Conservation (phyloP, 1,284 basidiomycete genomes). For the Pseudozyma thailandica region DNA sequence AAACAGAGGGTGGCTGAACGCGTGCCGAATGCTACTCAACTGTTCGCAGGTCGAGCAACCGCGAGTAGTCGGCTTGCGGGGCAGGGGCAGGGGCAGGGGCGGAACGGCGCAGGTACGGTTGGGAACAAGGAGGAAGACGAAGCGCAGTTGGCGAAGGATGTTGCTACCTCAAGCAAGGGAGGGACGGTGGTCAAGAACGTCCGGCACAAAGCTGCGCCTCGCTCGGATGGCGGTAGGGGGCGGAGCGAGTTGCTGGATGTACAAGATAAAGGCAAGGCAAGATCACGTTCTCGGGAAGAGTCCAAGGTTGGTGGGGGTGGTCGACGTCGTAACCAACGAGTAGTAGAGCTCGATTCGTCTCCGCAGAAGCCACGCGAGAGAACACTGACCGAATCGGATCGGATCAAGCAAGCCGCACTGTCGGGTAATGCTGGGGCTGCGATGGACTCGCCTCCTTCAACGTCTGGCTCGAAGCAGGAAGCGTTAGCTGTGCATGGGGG, state of each 20-base stretch:
- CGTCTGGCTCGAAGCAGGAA: too few relatives aligned
- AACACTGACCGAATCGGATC: constrained; percentile 41
- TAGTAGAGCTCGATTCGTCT: constrained; percentile 41
- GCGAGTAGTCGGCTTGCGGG: background rate
- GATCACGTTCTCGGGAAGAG: too few relatives aligned
- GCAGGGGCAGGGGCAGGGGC: background rate
- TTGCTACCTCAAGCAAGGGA: too few relatives aligned
- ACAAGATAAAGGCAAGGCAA: background rate
- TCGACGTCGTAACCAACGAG: constrained; percentile 35
- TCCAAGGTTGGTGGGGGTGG: constrained; percentile 3
- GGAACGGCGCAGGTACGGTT: too few relatives aligned
- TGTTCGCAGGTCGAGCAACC: background rate
- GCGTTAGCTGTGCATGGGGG: constrained; percentile 3
- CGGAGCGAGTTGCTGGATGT: constrained; percentile 9
- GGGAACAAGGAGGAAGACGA: too few relatives aligned
- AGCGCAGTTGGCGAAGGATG: too few relatives aligned
- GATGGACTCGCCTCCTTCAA: constrained; percentile 14
- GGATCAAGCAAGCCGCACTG: constrained; percentile 46
- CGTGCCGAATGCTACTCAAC: constrained; percentile 14
- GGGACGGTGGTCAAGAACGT: too few relatives aligned
- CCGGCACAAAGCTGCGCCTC: too few relatives aligned
- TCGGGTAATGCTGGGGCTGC: constrained; percentile 20
- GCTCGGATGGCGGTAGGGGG: too few relatives aligned
- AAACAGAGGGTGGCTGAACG: constrained; percentile 71
- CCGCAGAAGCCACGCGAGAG: constrained; percentile 25